Percentiles rank a stretch among this genome's conserved stretches.
Evolutionary conservation across 495 filamentous ascomycete species (phyloP).

Genomic region (Apodospora peruviana): DNA sequence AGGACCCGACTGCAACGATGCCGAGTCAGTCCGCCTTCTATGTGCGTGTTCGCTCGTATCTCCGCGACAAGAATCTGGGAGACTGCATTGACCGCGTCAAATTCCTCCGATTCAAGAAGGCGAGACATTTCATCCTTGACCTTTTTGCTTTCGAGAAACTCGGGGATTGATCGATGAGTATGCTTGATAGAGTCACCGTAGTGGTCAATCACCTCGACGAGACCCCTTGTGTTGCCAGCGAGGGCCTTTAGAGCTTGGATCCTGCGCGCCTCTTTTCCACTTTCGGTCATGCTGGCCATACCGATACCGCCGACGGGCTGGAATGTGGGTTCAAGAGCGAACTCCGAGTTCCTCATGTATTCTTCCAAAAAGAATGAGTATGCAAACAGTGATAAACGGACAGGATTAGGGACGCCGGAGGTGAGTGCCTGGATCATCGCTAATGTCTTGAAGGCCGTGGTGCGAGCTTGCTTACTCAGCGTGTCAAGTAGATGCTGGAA

Average conservation of each 20-base stretch:
- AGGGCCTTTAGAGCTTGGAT: neutral
- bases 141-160: neutral
- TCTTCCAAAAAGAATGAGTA: neutral
- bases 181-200: neutral
- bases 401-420: neutral
- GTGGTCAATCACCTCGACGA: neutral
- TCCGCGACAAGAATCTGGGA: neutral
- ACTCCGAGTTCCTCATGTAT: neutral
- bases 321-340: neutral
- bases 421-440: neutral
- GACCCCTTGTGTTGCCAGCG: neutral
- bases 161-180: slow-evolving; percentile 4
- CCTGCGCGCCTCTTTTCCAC: too few species aligned
- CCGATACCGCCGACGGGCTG: neutral
- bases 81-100: neutral
- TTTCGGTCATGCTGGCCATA: neutral
- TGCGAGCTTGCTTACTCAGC: neutral
- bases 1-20: too few species aligned
- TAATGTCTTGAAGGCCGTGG: neutral
- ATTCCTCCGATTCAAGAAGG: neutral
- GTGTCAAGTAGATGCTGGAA: neutral
- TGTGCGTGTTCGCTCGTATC: too few species aligned
- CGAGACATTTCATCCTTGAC: neutral
- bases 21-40: too few species aligned
- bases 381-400: too few species aligned